Conservation (phyloP, 225 moss, liverwort and hornwort species). For the Ulota crispa region DNA sequence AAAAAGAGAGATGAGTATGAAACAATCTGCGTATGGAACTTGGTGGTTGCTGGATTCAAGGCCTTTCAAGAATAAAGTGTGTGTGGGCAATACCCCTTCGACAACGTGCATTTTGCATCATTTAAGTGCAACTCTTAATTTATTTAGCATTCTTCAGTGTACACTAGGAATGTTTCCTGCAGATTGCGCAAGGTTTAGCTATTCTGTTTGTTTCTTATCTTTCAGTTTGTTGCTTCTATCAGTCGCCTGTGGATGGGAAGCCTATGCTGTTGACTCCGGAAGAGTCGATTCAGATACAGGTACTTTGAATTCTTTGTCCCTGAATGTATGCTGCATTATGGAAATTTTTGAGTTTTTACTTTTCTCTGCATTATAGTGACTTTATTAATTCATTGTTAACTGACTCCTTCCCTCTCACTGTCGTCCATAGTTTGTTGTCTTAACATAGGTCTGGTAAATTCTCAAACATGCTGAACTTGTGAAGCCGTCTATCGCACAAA, state of each 20-base stretch:
- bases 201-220: conserved; percentile 9
- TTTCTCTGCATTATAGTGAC: neutral
- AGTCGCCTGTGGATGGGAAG: conserved; percentile 96
- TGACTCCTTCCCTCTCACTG: neutral
- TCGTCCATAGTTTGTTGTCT: neutral
- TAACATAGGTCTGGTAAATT: neutral
- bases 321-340: neutral
- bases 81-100: neutral
- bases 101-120: neutral
- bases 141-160: conserved; percentile 5
- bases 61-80: neutral
- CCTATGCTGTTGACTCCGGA: conserved; percentile 97
- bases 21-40: neutral
- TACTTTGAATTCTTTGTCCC: conserved; percentile 13
- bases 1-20: conserved; percentile 14
- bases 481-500: neutral
- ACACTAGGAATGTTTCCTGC: neutral
- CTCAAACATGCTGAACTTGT: neutral
- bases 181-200: neutral
- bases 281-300: conserved; percentile 96
- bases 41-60: neutral
- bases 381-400: neutral
- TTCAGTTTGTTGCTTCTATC: conserved; percentile 22
- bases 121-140: neutral
- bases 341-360: neutral